Evolutionary conservation across 2,329 filamentous ascomycete species (phyloP), one percentile per base, ranked within the genome.

Genomic region (Fusarium sp.): DNA sequence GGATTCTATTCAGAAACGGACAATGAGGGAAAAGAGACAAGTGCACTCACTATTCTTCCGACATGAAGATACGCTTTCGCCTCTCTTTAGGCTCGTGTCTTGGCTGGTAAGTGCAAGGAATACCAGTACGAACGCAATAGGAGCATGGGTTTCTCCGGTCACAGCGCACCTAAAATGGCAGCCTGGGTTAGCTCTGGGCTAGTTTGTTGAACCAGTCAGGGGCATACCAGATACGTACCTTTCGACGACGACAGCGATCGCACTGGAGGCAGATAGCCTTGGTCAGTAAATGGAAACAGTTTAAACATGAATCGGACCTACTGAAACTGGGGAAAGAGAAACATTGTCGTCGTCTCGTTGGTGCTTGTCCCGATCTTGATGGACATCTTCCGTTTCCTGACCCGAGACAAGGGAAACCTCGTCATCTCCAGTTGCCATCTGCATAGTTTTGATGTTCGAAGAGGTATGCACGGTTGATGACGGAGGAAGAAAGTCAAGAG

Each of bases 1-100:
- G 27, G 13, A 34, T 13, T 29, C 0, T 1, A 7, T 30, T 13
- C 0, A 37, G 16, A 37, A n/a, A 18, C 1, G 9, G 16, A 18
- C 9, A 6, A 1, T 4, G 9, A 11, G 9, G 9, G 2, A 18
- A 9, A 37, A 37, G 2, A 1, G 2, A 6, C 8, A 14, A 7
- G 4, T 30, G 3, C 5, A 29, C 49, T 22, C 5, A 53, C 49
- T 53, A 53, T 29, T 11, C 27, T 2, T 53, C 16, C 2, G 34
- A 41, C 0, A 53, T 24, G 3, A 30, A 29, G 1, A 53, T 11
- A 4, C 49, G 49, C 14, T 53, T 25, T 30, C 49, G 9, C n/a
- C n/a, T 29, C 6, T 53, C 37, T 11, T 53, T 53, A 2, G 49
- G 49, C 14, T 53, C 42, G 2, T 13, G 25, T 7, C 8, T 42